phyloP scores from a whole-genome alignment of 768 basidiomycete genomes.

The Botryobasidium botryosum region DNA sequence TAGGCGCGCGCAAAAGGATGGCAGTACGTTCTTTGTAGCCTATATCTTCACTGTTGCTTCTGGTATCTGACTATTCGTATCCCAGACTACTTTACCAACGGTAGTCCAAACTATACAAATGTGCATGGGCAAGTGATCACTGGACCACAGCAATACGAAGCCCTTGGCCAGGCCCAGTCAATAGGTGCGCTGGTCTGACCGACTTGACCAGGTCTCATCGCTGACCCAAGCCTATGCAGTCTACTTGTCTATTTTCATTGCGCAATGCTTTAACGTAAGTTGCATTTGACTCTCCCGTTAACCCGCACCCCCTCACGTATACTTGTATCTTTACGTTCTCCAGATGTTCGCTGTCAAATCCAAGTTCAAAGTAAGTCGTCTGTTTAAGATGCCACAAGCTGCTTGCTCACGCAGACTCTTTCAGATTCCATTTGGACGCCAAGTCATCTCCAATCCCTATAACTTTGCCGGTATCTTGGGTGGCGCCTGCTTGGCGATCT shows the following conservation, averaged over 20 bases:
- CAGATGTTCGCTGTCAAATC: slow-evolving; percentile 55
- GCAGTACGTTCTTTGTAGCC: slow-evolving; percentile 3
- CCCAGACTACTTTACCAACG: slow-evolving; percentile 31
- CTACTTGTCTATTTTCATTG: slow-evolving; percentile 50
- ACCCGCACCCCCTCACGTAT: not conserved
- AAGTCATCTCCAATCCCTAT: slow-evolving; percentile 38
- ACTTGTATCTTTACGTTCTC: not conserved
- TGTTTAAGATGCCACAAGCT: not conserved
- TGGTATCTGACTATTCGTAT: slow-evolving; percentile 1
- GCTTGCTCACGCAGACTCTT: not conserved
- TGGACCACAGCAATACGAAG: slow-evolving; percentile 36
- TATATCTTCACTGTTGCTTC: not conserved
- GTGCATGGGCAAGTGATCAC: slow-evolving; percentile 30
- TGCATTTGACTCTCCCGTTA: not conserved
- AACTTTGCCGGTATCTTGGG: slow-evolving; percentile 47
- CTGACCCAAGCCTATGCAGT: slow-evolving; percentile 20
- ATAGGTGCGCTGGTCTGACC: slow-evolving; percentile 29
- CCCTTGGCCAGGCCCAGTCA: slow-evolving; percentile 42
- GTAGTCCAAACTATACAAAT: slow-evolving; percentile 39
- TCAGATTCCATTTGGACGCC: slow-evolving; percentile 43
- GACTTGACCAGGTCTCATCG: not conserved
- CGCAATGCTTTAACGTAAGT: slow-evolving; percentile 48
- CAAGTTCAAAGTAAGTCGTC: slow-evolving; percentile 24
- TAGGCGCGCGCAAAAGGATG: slow-evolving; percentile 28
- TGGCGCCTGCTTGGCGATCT: slow-evolving; percentile 46